Evolutionary conservation across 2,329 filamentous ascomycete genomes (phyloP).

Genomic region (Coleophoma cylindrospora): DNA sequence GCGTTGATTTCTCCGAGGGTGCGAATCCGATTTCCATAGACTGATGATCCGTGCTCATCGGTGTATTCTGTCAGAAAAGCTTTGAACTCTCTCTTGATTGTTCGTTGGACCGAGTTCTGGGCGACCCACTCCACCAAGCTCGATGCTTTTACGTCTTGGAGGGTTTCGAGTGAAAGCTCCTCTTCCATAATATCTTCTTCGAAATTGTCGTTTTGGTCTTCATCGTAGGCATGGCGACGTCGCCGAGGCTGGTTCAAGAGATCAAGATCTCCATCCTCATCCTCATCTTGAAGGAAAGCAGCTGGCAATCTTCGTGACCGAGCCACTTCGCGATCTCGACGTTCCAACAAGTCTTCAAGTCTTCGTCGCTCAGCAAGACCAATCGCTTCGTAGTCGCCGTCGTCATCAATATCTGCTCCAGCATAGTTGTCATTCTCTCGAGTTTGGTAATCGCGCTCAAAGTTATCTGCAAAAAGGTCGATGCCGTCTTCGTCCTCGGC

Average conservation of each 20-base stretch:
- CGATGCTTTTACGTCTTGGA: constrained; percentile 88
- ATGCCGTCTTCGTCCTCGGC: constrained; percentile 79
- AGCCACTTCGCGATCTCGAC: constrained; percentile 67
- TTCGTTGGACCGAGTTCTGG: constrained; percentile 82
- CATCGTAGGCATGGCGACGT: constrained; percentile 86
- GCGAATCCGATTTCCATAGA: constrained; percentile 90
- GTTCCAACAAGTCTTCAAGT: constrained; percentile 68
- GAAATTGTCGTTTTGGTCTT: constrained; percentile 89
- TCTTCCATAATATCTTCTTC: constrained; percentile 93
- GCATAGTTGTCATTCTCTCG: constrained; percentile 68
- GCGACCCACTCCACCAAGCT: constrained; percentile 95
- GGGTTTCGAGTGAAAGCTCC: constrained; percentile 84
- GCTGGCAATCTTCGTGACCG: constrained; percentile 63
- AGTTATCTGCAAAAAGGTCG: constrained; percentile 70
- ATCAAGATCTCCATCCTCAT: constrained; percentile 80
- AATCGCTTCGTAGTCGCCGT: constrained; percentile 68
- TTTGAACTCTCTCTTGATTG: constrained; percentile 95
- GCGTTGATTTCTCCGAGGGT: constrained; percentile 97
- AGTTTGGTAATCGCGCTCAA: constrained; percentile 65
- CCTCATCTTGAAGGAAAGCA: constrained; percentile 74
- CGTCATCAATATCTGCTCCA: constrained; percentile 69
- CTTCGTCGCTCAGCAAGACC: constrained; percentile 61
- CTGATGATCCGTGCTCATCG: constrained; percentile 81
- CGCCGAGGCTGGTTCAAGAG: constrained; percentile 81
- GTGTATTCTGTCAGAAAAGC: constrained; percentile 95